These are phyloP conservation scores for Benincasa hispida DNA, from an alignment of 306 rosid genomes.

Conservation along the genomic window DNA sequence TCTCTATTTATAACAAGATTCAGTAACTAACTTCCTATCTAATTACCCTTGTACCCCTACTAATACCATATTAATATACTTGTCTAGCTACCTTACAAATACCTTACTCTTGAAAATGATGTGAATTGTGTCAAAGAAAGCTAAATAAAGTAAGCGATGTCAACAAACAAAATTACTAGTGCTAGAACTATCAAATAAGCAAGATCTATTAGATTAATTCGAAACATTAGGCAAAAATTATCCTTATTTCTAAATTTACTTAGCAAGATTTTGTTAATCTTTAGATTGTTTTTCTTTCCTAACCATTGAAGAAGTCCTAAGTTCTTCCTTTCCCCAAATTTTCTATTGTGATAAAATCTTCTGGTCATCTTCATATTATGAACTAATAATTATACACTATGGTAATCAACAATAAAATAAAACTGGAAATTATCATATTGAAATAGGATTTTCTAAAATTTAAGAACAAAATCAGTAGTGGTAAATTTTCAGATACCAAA, in stretches of 20 bases:
- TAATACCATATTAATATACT: too few relatives aligned
- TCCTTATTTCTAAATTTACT: background rate
- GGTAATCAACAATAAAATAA: background rate
- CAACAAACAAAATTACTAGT: background rate
- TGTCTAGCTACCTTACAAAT: too few relatives aligned
- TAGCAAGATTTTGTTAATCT: background rate
- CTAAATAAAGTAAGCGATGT: background rate
- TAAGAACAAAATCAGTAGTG: background rate
- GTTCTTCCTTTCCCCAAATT: background rate
- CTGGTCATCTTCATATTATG: background rate
- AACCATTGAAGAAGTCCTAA: background rate
- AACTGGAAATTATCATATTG: background rate
- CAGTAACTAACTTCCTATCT: too few relatives aligned
- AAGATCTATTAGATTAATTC: background rate
- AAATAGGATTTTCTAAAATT: background rate
- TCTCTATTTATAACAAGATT: too few relatives aligned
- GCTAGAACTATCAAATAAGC: background rate
- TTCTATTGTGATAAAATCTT: background rate
- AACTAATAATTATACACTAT: background rate
- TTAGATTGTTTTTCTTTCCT: background rate
- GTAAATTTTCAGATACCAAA: background rate
- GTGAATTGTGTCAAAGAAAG: background rate
- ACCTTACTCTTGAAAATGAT: background rate
- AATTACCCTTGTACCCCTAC: too few relatives aligned
- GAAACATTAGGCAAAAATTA: background rate